Evolutionary conservation across 139 green algal species (phyloP), one percentile per base, ranked within the genome.

Genomic region (Trebouxia sp.): DNA sequence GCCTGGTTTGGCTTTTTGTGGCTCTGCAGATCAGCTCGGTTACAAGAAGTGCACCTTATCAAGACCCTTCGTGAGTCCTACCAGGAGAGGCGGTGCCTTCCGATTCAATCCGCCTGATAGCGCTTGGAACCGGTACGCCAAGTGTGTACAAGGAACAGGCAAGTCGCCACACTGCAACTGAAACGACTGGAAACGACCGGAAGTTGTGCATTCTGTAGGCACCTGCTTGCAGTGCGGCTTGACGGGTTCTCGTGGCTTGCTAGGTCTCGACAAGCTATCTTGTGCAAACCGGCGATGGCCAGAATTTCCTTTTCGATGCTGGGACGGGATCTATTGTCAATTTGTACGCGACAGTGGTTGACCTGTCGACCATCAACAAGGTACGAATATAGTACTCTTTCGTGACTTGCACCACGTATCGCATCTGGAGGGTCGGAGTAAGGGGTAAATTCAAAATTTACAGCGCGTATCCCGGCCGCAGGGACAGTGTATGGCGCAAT

Each of bases 241-340:
- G n/a, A n/a, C n/a, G n/a, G n/a, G n/a, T n/a, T n/a, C n/a, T n/a
- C n/a, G n/a, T n/a, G n/a, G n/a, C n/a, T n/a, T n/a, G n/a, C n/a
- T n/a, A 69, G 56, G 28, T 69, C 14, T 35, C 56, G 17, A 69
- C 56, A 35, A 69, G 56, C 56, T 69, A 69, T 69, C 30, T 69
- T 41, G 11, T 69, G 28, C 56, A 69, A 37, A 35, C 30, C 56
- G 56, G 56, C 17, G 30, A 69, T 22, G 56, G n/a, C 28, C n/a
- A 35, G 56, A 69, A 69, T 22, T 41, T 69, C 56, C 1, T 69
- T 12, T 69, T 69, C 24, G 56, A 69, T 26, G 56, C 28, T 37
- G 56, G 56, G 28, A 69, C 56, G 14, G 56, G 56, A 12, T 41
- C 28, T 11, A 69, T 69, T 5, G 56, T 69, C 56, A 69, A 69